Evolutionary conservation across 2,329 filamentous ascomycete species (phyloP).

Genomic region (Coccinonectria pachysandricola): DNA sequence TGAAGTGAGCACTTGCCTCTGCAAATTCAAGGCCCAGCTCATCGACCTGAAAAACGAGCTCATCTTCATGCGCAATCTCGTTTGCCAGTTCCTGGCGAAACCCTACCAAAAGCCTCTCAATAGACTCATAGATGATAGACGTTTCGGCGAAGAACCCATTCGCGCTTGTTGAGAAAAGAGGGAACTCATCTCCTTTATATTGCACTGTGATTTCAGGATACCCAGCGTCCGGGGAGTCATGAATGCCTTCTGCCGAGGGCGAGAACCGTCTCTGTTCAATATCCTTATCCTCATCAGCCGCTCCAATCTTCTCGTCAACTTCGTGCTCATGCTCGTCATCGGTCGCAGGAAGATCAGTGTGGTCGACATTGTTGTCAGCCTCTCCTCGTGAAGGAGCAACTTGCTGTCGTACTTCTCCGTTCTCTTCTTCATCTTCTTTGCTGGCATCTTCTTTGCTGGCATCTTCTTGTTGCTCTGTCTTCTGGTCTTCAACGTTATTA

Average conservation of each 20-base stretch:
- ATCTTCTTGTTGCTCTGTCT: too few relatives aligned
- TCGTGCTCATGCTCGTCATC: slow-evolving; percentile 1
- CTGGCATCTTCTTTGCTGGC: slow-evolving; percentile 4
- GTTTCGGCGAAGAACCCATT: slow-evolving; percentile 36
- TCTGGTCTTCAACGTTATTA: slow-evolving; percentile 1
- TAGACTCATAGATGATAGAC: slow-evolving; percentile 31
- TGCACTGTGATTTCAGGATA: slow-evolving; percentile 31
- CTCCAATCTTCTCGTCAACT: not conserved
- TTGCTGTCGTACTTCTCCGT: too few relatives aligned
- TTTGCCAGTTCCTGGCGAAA: slow-evolving; percentile 36
- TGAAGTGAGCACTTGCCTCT: slow-evolving; percentile 28
- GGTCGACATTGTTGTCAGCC: too few relatives aligned
- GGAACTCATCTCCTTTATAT: slow-evolving; percentile 34
- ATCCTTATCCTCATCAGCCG: slow-evolving; percentile 3
- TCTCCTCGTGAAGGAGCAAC: too few relatives aligned
- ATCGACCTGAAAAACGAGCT: slow-evolving; percentile 41
- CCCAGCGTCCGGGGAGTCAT: slow-evolving; percentile 7
- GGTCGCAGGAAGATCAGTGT: too few relatives aligned
- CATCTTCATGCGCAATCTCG: slow-evolving; percentile 35
- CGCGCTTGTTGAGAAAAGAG: slow-evolving; percentile 26
- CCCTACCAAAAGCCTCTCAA: slow-evolving; percentile 33
- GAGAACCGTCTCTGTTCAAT: slow-evolving; percentile 3
- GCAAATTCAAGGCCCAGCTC: slow-evolving; percentile 43
- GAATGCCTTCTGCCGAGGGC: slow-evolving; percentile 5
- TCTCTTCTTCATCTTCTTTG: slow-evolving; percentile 7